A percentile compares a stretch with the other conserved stretches of the same genome.
Evolutionary conservation across 2,329 filamentous ascomycete species (phyloP).

Genomic region (Nemania serpens): DNA sequence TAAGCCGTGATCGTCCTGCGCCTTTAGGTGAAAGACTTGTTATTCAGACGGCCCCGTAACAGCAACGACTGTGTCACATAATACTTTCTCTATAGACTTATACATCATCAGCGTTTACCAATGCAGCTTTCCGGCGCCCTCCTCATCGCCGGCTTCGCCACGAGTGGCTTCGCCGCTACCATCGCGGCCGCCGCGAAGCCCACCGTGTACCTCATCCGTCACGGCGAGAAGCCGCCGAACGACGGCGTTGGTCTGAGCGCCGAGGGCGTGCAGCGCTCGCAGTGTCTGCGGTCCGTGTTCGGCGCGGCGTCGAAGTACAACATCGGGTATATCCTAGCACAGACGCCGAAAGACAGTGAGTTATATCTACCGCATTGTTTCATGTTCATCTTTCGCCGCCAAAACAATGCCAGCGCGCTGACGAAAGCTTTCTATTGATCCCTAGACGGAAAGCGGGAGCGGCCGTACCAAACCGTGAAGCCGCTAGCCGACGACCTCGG

Average conservation of each 20-base stretch:
- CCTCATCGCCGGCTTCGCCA: conserved; percentile 15
- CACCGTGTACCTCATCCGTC: conserved; percentile 66
- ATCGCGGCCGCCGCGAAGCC: conserved; percentile 35
- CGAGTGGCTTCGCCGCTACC: conserved; percentile 16
- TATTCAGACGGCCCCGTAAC: too few relatives aligned
- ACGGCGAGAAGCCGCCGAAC: conserved; percentile 63
- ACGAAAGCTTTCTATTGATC: background rate
- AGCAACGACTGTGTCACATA: background rate
- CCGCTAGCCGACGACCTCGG: conserved; percentile 61
- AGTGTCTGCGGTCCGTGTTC: conserved; percentile 64
- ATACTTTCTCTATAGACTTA: too few relatives aligned
- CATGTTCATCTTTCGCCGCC: too few relatives aligned
- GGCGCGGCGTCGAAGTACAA: conserved; percentile 55
- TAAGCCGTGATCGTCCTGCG: background rate
- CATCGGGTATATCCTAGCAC: conserved; percentile 63
- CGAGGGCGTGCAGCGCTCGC: conserved; percentile 58
- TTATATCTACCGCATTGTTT: background rate
- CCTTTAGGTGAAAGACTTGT: background rate
- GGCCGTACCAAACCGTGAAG: conserved; percentile 61
- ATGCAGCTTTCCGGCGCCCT: conserved; percentile 24
- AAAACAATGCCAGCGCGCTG: background rate
- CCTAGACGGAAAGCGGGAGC: conserved; percentile 54
- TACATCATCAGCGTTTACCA: background rate
- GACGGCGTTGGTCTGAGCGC: conserved; percentile 55
- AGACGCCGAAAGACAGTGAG: conserved; percentile 54